A percentile compares a stretch with the other conserved stretches of the same genome.
phyloP scores from a whole-genome alignment of 345 rosid species.

The Camelina neglecta region DNA sequence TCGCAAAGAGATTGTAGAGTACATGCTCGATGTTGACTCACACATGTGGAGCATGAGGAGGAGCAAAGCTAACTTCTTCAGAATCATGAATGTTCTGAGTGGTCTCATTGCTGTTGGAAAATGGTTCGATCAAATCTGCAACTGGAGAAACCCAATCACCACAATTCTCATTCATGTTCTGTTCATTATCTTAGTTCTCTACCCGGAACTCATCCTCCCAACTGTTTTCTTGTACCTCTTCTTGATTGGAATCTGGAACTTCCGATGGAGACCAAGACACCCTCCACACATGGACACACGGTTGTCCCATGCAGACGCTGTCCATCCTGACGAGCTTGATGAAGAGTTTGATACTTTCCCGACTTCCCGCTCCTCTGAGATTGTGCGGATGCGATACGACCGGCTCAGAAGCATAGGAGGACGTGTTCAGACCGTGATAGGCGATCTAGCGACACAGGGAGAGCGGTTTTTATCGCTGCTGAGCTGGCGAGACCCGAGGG shows the following conservation, averaged over 20 bases:
- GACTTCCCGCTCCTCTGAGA: conserved; percentile 67
- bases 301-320: conserved; percentile 85
- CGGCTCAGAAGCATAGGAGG: conserved; percentile 91
- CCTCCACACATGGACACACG: conserved; percentile 98
- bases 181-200: conserved; percentile 75
- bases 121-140: conserved; percentile 94
- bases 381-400: conserved; percentile 87
- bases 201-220: conserved; percentile 91
- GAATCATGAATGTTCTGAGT: conserved; percentile 58
- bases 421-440: conserved; percentile 91
- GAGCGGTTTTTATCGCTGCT: conserved; percentile 83
- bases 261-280: conserved; percentile 86
- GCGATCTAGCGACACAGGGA: conserved; percentile 94
- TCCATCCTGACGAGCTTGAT: conserved; percentile 89
- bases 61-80: conserved; percentile 83
- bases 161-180: conserved; percentile 83
- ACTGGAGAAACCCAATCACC: conserved; percentile 95
- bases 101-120: conserved; percentile 78
- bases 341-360: conserved; percentile 97
- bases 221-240: conserved; percentile 88
- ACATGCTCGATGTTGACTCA: conserved; percentile 97
- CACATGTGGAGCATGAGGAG: conserved; percentile 99
- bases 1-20: conserved; percentile 91
- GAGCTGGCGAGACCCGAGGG: conserved; percentile 98
- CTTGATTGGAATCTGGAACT: conserved; percentile 93